Evolutionary conservation across 2,329 filamentous ascomycete genomes (phyloP), one percentile per base, ranked within the genome.

Genomic region (Ceratocystis eucalypticola): DNA sequence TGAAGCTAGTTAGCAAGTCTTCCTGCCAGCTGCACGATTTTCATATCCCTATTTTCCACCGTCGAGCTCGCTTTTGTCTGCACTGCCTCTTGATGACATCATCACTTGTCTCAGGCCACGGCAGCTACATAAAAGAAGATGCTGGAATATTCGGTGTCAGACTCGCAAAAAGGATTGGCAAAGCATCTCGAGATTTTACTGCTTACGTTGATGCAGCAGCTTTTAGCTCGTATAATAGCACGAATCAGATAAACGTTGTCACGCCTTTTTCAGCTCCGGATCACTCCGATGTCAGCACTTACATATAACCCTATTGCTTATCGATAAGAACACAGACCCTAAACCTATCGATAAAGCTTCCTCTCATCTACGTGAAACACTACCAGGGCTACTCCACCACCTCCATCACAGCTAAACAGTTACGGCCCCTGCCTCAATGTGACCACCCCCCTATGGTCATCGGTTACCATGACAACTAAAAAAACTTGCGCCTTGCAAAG

Each of bases 51-150:
- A 17, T 5, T 55, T 15, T n/a, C 6, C 55, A n/a, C 17, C 2
- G 10, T 25, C 28, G 33, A 59, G 12, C 33, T 8, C 17, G 25
- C 55, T 59, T 12, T n/a, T n/a, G 28, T 8, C 8, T 59, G 55
- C 55, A 59, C 55, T n/a, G 55, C 55, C 55, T 37, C 28, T 20
- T 5, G 25, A 59, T 59, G 55, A 59, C 55, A 59, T 59, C 55
- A 59, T 33, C 12, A 5, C 37, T 41, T 37, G 55, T 59, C 55
- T 59, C 28, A n/a, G 25, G 22, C 17, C 5, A 37, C 3, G 22
- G 28, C 25, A 22, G 22, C 8, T 33, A 6, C 22, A 15, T 33
- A 7, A 15, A 33, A n/a, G 53, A 30, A 30, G 4, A 33, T 57
- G 15, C 22, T 57, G 15, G 10, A 57, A 57, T 28, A 7, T 20